phyloP scores from a whole-genome alignment of 257 asterid species.

The Penstemon newberryi region DNA sequence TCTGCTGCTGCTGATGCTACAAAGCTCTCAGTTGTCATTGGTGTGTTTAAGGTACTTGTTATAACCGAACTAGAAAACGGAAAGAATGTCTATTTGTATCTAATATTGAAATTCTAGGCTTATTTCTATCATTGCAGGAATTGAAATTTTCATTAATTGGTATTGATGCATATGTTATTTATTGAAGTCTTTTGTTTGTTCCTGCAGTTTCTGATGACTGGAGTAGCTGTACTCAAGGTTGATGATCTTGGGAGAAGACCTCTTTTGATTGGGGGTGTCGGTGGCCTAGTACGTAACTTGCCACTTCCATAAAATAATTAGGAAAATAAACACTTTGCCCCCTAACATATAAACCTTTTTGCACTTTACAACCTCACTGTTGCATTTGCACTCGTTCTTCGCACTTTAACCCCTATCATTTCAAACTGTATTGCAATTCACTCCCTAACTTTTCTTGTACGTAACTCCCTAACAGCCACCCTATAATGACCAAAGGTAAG shows the following conservation, averaged over 20 bases:
- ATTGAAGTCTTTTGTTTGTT: neutral
- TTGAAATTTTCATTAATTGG: neutral
- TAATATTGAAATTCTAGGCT: neutral
- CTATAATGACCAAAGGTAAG: too few species aligned
- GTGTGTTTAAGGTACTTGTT: constrained; percentile 78
- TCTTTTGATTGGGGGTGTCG: constrained; percentile 78
- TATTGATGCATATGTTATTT: neutral
- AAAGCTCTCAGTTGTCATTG: constrained; percentile 83
- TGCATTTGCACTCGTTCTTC: too few species aligned
- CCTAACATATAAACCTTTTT: neutral
- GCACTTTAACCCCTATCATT: too few species aligned
- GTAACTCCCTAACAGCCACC: neutral
- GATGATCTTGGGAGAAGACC: constrained; percentile 98
- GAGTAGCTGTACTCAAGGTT: constrained; percentile 89
- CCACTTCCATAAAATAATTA: constrained; percentile 2
- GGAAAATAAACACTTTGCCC: neutral
- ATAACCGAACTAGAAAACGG: constrained; percentile 10
- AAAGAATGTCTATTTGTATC: neutral
- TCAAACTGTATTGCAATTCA: too few species aligned
- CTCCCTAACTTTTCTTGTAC: neutral
- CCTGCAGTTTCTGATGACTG: constrained; percentile 83
- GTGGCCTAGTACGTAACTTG: constrained; percentile 75
- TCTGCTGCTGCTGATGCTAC: constrained; percentile 97
- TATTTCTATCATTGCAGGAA: neutral
- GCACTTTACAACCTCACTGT: too few species aligned